A percentile compares a stretch with the other conserved stretches of the same genome.
phyloP scores from a whole-genome alignment of 2,329 filamentous ascomycete genomes.

The Trichoderma sp. region DNA sequence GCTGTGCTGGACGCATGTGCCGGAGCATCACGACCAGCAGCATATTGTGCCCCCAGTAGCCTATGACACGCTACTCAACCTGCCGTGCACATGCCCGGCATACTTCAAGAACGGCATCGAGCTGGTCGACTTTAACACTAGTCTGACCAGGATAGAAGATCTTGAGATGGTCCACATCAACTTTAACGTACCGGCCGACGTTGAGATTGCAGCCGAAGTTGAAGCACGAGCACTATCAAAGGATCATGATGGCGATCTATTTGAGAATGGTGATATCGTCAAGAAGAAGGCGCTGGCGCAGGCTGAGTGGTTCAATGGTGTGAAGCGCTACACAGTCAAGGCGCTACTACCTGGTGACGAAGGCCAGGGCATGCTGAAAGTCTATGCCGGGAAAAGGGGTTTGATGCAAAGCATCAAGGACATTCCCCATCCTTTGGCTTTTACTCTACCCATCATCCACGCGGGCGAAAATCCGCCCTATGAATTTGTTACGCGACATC shows the following conservation, averaged over 20 bases:
- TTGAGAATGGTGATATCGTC: slow-evolving; percentile 85
- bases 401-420: slow-evolving; percentile 98
- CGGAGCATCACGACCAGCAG: slow-evolving; percentile 83
- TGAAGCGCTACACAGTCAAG: slow-evolving; percentile 92
- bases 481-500: slow-evolving; percentile 89
- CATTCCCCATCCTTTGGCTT: slow-evolving; percentile 87
- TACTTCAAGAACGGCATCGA: slow-evolving; percentile 83
- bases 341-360: slow-evolving; percentile 89
- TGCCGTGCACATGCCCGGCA: slow-evolving; percentile 82
- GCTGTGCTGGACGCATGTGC: slow-evolving; percentile 94
- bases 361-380: slow-evolving; percentile 80
- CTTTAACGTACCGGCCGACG: slow-evolving; percentile 82
- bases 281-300: slow-evolving; percentile 87
- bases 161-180: slow-evolving; percentile 92
- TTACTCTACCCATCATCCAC: slow-evolving; percentile 87
- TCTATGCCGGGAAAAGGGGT: slow-evolving; percentile 92
- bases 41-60: slow-evolving; percentile 88
- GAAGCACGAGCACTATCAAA: slow-evolving; percentile 78
- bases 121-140: slow-evolving; percentile 89
- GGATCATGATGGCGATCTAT: slow-evolving; percentile 87
- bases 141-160: slow-evolving; percentile 80
- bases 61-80: slow-evolving; percentile 79
- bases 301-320: slow-evolving; percentile 83
- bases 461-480: slow-evolving; percentile 91
- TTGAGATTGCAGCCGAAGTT: slow-evolving; percentile 90